phyloP scores from a whole-genome alignment of 176 grass and related monocot species.

The Tillandsia fasciculata region DNA sequence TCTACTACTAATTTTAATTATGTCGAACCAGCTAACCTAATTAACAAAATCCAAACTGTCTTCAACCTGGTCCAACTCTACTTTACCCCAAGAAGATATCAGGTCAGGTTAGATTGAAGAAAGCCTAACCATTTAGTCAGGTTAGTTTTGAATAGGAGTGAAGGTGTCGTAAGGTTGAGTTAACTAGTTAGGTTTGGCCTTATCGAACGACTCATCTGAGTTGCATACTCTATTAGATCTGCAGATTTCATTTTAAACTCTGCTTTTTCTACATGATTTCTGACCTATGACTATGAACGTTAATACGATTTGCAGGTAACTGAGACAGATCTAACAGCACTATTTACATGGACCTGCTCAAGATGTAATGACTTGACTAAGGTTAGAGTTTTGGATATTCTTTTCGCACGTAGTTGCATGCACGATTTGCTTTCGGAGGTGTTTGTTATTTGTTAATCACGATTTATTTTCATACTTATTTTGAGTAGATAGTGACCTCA shows the following conservation, averaged over 20 bases:
- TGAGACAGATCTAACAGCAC: conserved; percentile 54
- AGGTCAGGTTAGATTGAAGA: too few relatives aligned
- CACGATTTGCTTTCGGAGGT: conserved; percentile 3
- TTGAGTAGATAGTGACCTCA: conserved; percentile 11
- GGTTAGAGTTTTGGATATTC: conserved; percentile 31
- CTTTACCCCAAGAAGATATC: too few relatives aligned
- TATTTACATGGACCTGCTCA: conserved; percentile 72
- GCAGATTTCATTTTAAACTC: neutral
- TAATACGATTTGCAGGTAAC: conserved; percentile 29
- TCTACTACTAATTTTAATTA: too few relatives aligned
- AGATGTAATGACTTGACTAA: conserved; percentile 74
- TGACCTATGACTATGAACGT: neutral
- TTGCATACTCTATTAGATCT: neutral
- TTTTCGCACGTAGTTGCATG: neutral
- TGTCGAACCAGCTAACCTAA: too few relatives aligned
- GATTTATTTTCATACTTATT: conserved; percentile 1
- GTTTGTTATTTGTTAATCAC: conserved; percentile 2
- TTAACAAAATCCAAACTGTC: too few relatives aligned
- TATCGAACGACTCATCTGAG: neutral
- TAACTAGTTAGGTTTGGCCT: too few relatives aligned
- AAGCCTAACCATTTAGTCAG: too few relatives aligned
- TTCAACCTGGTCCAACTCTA: too few relatives aligned
- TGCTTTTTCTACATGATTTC: conserved; percentile 6
- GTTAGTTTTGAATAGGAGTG: too few relatives aligned
- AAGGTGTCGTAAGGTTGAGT: too few relatives aligned